Evolutionary conservation across 1,284 basidiomycete species (phyloP), one percentile per base, ranked within the genome.

Genomic region (Thelephora terrestris): DNA sequence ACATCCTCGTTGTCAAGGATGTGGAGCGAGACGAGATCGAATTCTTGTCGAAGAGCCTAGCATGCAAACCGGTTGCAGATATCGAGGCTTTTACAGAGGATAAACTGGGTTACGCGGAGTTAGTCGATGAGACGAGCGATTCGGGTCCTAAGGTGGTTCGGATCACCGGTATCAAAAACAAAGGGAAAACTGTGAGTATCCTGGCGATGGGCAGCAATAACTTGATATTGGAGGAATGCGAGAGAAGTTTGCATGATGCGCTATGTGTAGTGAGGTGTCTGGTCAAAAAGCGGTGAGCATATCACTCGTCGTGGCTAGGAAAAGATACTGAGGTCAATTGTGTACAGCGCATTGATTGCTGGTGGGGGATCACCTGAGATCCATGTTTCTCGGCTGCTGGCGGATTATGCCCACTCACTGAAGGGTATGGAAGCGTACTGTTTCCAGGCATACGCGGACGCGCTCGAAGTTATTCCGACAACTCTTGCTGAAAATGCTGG

Each of bases 341-440:
- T 21, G 45, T 47, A 17, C 52, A 96, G 93, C 36, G 94, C 94
- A 17, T 73, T 99, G 48, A 97, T 99, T 58, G 91, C 91, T 38
- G 96, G 96, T 50, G 96, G 96, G 50, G 96, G 96, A 47, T 93
- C 96, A 20, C 96, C 96, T 24, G 96, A 99, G 68, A 96, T 99
- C 58, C 92, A 99, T 65, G 87, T 97, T 47, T 98, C 96, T n/a
- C 81, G 94, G 37, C 71, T 90, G 54, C 76, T 99, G 35, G 85
- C 91, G 4, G 90, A 97, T 65, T 81, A 96, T 61, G 85, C 94
- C 5, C 91, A 96, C 58, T 89, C 92, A 0, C 78, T 99, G 56
- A 96, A 89, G 67, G 95, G 96, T 47, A 97, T 98, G 87, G 94
- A 99, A 69, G 91, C 94, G 6, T 99, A 99, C 69, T 98, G 96